phyloP scores from a whole-genome alignment of 306 rosid genomes.

The Dicorynia guianensis region DNA sequence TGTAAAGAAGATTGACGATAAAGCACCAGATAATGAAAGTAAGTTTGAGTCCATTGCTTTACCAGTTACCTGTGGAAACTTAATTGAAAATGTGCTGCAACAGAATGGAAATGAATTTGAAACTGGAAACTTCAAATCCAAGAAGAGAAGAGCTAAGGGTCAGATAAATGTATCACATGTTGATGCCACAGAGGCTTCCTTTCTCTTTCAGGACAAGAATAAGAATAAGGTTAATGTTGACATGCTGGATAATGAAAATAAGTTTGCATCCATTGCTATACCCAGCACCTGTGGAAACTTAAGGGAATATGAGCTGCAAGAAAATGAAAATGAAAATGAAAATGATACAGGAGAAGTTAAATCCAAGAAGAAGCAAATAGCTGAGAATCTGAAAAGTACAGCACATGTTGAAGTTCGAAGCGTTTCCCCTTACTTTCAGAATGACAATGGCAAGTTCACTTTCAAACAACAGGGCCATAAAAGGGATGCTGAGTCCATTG shows the following conservation, averaged over 20 bases:
- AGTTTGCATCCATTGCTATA: background rate
- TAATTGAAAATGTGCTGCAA: background rate
- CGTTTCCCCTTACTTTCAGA: background rate
- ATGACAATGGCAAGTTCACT: background rate
- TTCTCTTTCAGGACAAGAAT: background rate
- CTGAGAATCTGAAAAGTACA: background rate
- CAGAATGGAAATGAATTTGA: slow-evolving; percentile 12
- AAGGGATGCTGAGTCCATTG: background rate
- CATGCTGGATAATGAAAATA: background rate
- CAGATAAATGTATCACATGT: background rate
- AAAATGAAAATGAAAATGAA: background rate
- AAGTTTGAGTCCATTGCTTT: background rate
- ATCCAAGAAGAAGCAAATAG: background rate
- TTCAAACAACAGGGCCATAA: background rate
- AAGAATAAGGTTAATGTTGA: background rate
- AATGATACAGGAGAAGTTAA: background rate
- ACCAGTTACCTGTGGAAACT: background rate
- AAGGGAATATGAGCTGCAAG: background rate
- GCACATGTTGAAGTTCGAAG: background rate
- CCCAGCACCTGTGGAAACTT: background rate
- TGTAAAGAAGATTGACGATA: background rate
- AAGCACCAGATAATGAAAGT: background rate
- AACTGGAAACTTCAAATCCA: background rate
- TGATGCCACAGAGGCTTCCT: background rate
- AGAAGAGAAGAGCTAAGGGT: background rate